Conservation (phyloP, 2,329 filamentous ascomycete genomes). For the Seiridium unicorne region DNA sequence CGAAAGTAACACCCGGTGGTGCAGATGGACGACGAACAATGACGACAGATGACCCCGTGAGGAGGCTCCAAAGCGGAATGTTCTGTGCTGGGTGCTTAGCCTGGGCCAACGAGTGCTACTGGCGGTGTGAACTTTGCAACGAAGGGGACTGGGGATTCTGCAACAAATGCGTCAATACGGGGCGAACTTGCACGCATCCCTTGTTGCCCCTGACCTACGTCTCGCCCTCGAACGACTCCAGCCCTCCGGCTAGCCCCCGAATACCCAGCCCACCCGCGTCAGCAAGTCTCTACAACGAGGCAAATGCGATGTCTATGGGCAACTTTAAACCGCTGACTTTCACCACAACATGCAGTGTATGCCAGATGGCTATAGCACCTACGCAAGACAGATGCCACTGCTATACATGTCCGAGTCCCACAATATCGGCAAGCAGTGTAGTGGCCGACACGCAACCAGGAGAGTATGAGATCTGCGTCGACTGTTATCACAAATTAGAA, state of each 20-base stretch:
- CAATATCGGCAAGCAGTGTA: constrained; percentile 43
- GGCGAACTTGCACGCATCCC: constrained; percentile 76
- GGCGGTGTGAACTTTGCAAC: constrained; percentile 85
- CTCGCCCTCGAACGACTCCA: constrained; percentile 25
- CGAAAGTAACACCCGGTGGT: constrained; percentile 47
- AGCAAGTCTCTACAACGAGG: constrained; percentile 46
- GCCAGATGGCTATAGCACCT: constrained; percentile 69
- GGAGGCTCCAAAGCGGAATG: constrained; percentile 71
- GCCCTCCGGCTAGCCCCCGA: constrained; percentile 38
- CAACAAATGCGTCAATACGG: constrained; percentile 81
- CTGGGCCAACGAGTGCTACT: constrained; percentile 81
- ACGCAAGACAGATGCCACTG: constrained; percentile 76
- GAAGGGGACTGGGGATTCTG: constrained; percentile 95
- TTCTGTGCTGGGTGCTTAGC: constrained; percentile 78
- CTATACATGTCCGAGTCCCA: constrained; percentile 62
- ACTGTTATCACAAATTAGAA: constrained; percentile 72
- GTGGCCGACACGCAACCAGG: constrained; percentile 50
- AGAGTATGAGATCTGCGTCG: constrained; percentile 83
- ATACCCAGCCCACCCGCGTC: constrained; percentile 42
- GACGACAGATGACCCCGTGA: constrained; percentile 65
- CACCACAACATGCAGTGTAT: constrained; percentile 76
- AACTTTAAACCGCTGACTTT: constrained; percentile 70
- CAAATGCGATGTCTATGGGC: constrained; percentile 44
- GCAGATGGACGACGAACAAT: constrained; percentile 55
- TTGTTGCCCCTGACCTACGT: constrained; percentile 74